A percentile compares a stretch with the other conserved stretches of the same genome.
Evolutionary conservation across 768 basidiomycete genomes (phyloP).

Genomic region (Leucosporidium yakuticum): DNA sequence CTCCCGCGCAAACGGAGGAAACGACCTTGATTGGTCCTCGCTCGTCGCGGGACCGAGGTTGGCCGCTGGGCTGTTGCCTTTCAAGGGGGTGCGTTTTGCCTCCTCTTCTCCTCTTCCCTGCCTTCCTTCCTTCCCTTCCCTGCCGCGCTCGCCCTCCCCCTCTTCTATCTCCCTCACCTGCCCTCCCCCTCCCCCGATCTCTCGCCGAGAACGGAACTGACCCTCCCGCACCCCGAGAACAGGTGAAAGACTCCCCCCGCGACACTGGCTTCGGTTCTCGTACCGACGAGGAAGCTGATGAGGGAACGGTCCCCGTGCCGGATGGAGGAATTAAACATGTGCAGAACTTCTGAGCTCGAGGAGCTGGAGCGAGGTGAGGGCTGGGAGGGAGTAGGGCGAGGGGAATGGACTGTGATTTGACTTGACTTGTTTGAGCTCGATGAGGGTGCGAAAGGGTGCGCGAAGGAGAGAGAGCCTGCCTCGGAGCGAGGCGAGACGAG

Average conservation of each 20-base stretch:
- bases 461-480: too few species aligned
- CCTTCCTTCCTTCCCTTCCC: neutral
- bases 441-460: too few species aligned
- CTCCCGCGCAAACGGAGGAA: slow-evolving; percentile 65
- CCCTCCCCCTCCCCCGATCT: neutral
- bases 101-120: neutral
- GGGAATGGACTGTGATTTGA: too few species aligned
- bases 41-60: slow-evolving; percentile 71
- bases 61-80: slow-evolving; percentile 56
- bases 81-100: slow-evolving; percentile 37
- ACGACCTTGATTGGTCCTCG: slow-evolving; percentile 73
- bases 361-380: too few species aligned
- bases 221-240: neutral
- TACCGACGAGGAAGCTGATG: slow-evolving; percentile 1
- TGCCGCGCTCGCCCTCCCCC: neutral
- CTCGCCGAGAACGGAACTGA: neutral
- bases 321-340: slow-evolving; percentile 23
- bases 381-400: too few species aligned
- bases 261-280: slow-evolving; percentile 30
- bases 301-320: slow-evolving; percentile 9
- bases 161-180: neutral
- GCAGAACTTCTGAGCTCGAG: slow-evolving; percentile 2
- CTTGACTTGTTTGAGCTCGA: too few species aligned
- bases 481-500: too few species aligned
- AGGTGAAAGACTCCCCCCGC: slow-evolving; percentile 16